phyloP scores from a whole-genome alignment of 78 protist species.

The Dictyostelium firmibasis region DNA sequence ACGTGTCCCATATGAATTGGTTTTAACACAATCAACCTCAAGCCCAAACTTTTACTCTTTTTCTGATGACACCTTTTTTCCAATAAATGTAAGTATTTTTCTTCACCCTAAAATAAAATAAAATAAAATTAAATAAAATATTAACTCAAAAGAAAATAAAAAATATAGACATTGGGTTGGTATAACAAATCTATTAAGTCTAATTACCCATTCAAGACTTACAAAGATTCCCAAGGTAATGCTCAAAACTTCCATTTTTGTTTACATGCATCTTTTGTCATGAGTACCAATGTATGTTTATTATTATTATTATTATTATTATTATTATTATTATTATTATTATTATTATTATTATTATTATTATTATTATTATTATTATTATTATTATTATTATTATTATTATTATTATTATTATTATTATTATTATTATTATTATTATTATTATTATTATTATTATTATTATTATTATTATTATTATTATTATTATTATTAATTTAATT shows the following conservation, averaged over 20 bases:
- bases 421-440: no score
- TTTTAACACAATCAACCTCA: not conserved
- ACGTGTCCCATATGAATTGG: not conserved
- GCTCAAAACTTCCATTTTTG: conserved; percentile 35
- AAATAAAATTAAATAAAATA: no score
- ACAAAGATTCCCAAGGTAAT: not conserved
- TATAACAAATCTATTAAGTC: not conserved
- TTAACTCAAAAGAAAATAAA: not conserved
- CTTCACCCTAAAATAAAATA: no score
- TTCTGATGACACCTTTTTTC: conserved; percentile 15
- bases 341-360: no score
- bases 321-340: not conserved
- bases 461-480: no score
- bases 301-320: not conserved
- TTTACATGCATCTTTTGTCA: not conserved
- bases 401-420: no score
- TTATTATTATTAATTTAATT: no score
- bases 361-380: no score
- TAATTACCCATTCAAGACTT: not conserved
- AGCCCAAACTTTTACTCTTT: not conserved
- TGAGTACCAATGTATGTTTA: not conserved
- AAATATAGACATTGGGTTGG: conserved; percentile 9
- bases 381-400: no score
- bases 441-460: no score
- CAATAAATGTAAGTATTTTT: conserved; percentile 14